Evolutionary conservation across 1,284 basidiomycete genomes (phyloP).

Genomic region (Ganoderma sinense): DNA sequence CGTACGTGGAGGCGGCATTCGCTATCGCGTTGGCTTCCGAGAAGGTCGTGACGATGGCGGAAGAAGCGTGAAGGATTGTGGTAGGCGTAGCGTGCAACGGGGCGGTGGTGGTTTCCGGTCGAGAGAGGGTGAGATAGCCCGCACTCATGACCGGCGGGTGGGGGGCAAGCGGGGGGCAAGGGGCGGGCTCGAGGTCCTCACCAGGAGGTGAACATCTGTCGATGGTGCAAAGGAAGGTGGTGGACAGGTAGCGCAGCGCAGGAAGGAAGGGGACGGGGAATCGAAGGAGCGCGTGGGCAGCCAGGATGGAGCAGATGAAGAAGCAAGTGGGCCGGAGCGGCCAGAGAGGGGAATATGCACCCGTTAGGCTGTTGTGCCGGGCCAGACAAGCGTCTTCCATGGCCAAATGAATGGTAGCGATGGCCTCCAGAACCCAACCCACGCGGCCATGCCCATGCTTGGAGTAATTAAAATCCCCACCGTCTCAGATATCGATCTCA

Average conservation of each 20-base stretch:
- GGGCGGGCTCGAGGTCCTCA: slow-evolving; percentile 21
- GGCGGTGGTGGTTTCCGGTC: neutral
- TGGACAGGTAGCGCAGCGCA: neutral
- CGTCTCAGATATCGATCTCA: neutral
- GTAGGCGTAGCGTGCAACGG: slow-evolving; percentile 1
- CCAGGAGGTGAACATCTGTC: slow-evolving; percentile 33
- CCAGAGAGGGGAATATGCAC: slow-evolving; percentile 1
- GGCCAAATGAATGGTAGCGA: slow-evolving; percentile 19
- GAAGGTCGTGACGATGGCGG: slow-evolving; percentile 4
- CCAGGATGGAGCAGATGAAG: neutral
- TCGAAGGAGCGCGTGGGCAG: neutral
- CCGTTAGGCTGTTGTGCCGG: neutral
- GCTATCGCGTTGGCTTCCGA: neutral
- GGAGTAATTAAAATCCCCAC: slow-evolving; percentile 14
- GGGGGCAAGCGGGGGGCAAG: slow-evolving; percentile 2
- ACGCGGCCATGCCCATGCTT: slow-evolving; percentile 11
- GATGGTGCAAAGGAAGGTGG: neutral
- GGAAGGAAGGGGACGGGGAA: neutral
- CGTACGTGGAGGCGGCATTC: slow-evolving; percentile 10
- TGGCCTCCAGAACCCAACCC: slow-evolving; percentile 5
- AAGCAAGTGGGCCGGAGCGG: neutral
- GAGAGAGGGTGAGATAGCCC: slow-evolving; percentile 7
- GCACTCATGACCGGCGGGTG: slow-evolving; percentile 22
- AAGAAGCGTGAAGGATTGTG: neutral
- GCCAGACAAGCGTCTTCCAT: slow-evolving; percentile 11